Evolutionary conservation across 1,284 basidiomycete species (phyloP).

Genomic region (Sporisorium iseilematis-ciliati): DNA sequence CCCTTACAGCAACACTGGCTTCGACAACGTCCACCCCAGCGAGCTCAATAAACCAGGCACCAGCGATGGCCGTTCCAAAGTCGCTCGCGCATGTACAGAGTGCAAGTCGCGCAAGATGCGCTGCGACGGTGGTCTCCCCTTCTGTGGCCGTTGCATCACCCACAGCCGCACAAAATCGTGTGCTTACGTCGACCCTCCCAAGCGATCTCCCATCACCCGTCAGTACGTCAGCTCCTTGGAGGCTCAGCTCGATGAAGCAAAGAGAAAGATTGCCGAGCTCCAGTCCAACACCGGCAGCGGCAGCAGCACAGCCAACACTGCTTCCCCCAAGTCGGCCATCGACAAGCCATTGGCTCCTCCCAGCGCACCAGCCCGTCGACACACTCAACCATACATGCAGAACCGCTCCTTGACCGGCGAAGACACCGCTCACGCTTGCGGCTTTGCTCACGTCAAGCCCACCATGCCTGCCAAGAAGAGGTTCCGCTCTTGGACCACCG

Average conservation of each 20-base stretch:
- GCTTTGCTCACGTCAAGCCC: conserved; percentile 12
- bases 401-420: conserved; percentile 53
- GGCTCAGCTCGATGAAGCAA: conserved; percentile 48
- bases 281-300: conserved; percentile 15
- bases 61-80: conserved; percentile 51
- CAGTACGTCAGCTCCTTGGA: conserved; percentile 54
- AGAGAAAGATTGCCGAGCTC: conserved; percentile 40
- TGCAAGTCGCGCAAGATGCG: conserved; percentile 58
- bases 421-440: conserved; percentile 16
- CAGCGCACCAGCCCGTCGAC: conserved; percentile 20
- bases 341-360: conserved; percentile 21
- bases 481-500: conserved; percentile 26
- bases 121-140: conserved; percentile 57
- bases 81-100: conserved; percentile 52
- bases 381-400: conserved; percentile 32
- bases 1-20: conserved; percentile 40
- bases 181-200: conserved; percentile 54
- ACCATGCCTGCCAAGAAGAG: conserved; percentile 38
- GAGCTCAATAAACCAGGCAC: conserved; percentile 47
- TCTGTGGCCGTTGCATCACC: conserved; percentile 53
- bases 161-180: conserved; percentile 58
- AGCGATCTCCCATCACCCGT: conserved; percentile 54
- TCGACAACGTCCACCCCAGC: conserved; percentile 48
- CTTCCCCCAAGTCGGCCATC: conserved; percentile 4
- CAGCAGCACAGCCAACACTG: background rate